These are phyloP conservation scores for Geranium rotundifolium DNA, from an alignment of 345 rosid genomes.

Conservation along the genomic window DNA sequence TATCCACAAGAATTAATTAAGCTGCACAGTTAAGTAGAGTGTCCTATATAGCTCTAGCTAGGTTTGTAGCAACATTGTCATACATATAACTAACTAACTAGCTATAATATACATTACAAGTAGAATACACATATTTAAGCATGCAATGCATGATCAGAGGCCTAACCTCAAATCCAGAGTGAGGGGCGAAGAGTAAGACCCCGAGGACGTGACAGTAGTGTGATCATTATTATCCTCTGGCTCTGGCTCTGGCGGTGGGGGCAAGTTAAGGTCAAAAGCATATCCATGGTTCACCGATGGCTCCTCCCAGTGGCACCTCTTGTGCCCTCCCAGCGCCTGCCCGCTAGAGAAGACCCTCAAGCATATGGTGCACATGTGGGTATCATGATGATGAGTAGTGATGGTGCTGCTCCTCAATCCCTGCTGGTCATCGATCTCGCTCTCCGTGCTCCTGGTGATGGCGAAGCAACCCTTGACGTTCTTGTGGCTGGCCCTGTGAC, in stretches of 20 bases:
- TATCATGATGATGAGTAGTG: not conserved
- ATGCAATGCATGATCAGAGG: constrained; percentile 10
- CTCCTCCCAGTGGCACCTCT: constrained; percentile 79
- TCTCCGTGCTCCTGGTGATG: constrained; percentile 27
- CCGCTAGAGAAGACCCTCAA: constrained; percentile 11
- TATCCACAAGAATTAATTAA: not conserved
- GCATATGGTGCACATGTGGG: constrained; percentile 5
- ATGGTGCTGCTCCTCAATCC: constrained; percentile 4
- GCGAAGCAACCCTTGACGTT: constrained; percentile 77
- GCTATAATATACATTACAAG: not conserved
- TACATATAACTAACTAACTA: too few species aligned
- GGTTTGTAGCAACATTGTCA: not conserved
- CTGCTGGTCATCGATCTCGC: constrained; percentile 8
- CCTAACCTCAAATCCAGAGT: constrained; percentile 27
- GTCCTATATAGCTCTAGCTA: too few species aligned
- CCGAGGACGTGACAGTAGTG: not conserved
- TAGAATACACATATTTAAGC: not conserved
- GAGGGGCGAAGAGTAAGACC: constrained; percentile 12
- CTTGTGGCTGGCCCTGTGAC: constrained; percentile 83
- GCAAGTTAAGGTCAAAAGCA: constrained; percentile 21
- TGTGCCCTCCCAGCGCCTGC: constrained; percentile 88
- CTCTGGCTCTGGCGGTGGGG: constrained; percentile 13
- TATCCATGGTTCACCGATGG: not conserved
- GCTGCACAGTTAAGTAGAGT: not conserved
- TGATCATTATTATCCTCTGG: not conserved